Evolutionary conservation across 352 stramenopile species (phyloP), one percentile per base, ranked within the genome.

Genomic region (Phytophthora sojae): DNA sequence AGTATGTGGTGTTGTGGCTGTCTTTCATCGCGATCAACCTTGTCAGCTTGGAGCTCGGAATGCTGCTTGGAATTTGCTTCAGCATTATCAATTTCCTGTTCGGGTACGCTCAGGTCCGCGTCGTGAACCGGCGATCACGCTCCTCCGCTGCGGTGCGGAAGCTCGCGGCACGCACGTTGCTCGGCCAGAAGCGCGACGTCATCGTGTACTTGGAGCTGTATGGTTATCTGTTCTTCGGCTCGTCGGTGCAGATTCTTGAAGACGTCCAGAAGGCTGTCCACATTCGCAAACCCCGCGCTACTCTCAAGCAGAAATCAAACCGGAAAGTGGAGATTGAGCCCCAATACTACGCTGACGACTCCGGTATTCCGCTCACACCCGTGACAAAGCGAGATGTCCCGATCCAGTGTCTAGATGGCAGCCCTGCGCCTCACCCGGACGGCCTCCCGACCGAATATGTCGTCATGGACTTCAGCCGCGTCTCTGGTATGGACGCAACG

Each of bases 21-120:
- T 99, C 97, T 44, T 99, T 99, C 86, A 83, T 89, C 49, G 82
- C 96, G 9, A 98, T 99, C 68, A 97, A 99, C 74, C 82, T 91
- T 57, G 77, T 97, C 19, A 97, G 94, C n/a, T 91, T 99, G n/a
- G 96, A 99, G 71, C 84, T 97, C 64, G 97, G 97, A 39, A 99
- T 99, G 82, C 57, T 98, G 8, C 69, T 96, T 15, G 97, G 97
- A 44, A 93, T 99, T 29, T 64, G 89, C 7, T 82, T 98, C 47
- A 92, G 92, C 19, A 92, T 94, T 57, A 75, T 96, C 61, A 94
- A 95, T 69, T 95, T 96, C 59, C 69, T 96, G 69, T 49, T 96
- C 6, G 89, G 87, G 11, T 96, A 96, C 61, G 83, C 86, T 3
- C 76, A 91, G 49, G 84, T 92, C 30, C 78, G 81, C n/a, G 87